Conservation (phyloP, 768 basidiomycete genomes). For the Macrolepiota albuminosa region DNA sequence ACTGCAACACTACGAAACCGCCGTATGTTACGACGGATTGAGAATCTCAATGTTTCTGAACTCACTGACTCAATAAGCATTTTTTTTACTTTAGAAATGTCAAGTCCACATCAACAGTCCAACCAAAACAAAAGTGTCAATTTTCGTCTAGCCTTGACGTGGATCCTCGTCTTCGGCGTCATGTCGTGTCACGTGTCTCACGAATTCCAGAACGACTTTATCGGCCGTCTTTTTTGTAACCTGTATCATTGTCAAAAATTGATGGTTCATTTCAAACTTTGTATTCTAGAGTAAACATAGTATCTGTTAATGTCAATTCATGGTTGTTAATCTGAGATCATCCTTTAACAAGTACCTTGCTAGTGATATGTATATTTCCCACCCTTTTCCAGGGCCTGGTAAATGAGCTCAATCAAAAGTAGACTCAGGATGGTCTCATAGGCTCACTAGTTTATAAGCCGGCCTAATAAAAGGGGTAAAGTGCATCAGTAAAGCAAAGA, state of each 20-base stretch:
- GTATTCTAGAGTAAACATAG: not conserved
- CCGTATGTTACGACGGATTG: constrained; percentile 9
- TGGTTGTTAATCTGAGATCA: not conserved
- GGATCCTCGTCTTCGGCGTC: constrained; percentile 5
- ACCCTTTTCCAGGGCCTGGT: constrained; percentile 26
- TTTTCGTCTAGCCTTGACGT: not conserved
- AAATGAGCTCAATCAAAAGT: constrained; percentile 3
- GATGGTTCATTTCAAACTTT: not conserved
- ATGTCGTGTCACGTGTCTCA: constrained; percentile 26
- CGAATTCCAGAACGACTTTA: constrained; percentile 47
- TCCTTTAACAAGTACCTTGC: not conserved
- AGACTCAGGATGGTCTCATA: not conserved
- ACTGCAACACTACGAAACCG: not conserved
- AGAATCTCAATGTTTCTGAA: not conserved
- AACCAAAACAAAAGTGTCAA: not conserved
- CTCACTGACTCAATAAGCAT: not conserved
- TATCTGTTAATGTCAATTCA: not conserved
- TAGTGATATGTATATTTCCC: constrained; percentile 21
- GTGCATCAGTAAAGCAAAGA: not conserved
- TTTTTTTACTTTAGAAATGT: not conserved
- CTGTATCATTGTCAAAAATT: not conserved
- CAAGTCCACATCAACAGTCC: not conserved
- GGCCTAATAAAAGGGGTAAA: constrained; percentile 1
- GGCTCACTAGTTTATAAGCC: constrained; percentile 15
- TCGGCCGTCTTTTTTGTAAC: constrained; percentile 7